Conservation (phyloP, 768 basidiomycete genomes). For the Tylopilus intermedius region DNA sequence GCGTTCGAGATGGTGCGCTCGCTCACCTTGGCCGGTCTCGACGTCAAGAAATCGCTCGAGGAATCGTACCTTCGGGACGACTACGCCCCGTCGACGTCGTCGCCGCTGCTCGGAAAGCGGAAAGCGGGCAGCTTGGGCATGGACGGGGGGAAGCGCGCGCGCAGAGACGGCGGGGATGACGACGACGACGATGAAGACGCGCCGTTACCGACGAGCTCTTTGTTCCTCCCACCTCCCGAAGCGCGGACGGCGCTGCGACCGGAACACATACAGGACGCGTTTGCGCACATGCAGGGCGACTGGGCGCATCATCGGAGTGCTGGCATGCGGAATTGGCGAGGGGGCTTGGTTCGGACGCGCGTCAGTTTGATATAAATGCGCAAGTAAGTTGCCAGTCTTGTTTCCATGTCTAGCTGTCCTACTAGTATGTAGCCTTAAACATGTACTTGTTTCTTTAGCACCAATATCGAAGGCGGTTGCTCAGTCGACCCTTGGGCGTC, state of each 20-base stretch:
- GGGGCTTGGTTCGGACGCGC: conserved; percentile 73
- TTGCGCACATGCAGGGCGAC: conserved; percentile 83
- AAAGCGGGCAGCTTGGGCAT: conserved; percentile 49
- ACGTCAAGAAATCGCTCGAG: conserved; percentile 75
- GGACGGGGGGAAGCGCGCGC: conserved; percentile 41
- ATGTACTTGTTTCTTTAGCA: background rate
- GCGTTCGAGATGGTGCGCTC: conserved; percentile 97
- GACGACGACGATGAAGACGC: conserved; percentile 46
- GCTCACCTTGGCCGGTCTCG: conserved; percentile 81
- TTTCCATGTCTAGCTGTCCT: background rate
- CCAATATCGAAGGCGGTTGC: too few species aligned
- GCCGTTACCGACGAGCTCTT: conserved; percentile 59
- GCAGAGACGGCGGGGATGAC: conserved; percentile 47
- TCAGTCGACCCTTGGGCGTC: too few species aligned
- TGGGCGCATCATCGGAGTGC: conserved; percentile 78
- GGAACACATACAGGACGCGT: conserved; percentile 89
- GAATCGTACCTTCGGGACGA: conserved; percentile 65
- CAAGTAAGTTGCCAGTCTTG: background rate
- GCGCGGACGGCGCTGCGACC: conserved; percentile 73
- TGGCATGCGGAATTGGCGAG: conserved; percentile 87
- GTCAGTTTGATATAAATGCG: conserved; percentile 63
- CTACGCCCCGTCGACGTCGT: conserved; percentile 40
- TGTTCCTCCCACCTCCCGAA: conserved; percentile 81
- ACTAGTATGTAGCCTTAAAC: background rate
- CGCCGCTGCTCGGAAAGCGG: conserved; percentile 66